phyloP scores from a whole-genome alignment of 768 basidiomycete genomes.

The Lentinula edodes region DNA sequence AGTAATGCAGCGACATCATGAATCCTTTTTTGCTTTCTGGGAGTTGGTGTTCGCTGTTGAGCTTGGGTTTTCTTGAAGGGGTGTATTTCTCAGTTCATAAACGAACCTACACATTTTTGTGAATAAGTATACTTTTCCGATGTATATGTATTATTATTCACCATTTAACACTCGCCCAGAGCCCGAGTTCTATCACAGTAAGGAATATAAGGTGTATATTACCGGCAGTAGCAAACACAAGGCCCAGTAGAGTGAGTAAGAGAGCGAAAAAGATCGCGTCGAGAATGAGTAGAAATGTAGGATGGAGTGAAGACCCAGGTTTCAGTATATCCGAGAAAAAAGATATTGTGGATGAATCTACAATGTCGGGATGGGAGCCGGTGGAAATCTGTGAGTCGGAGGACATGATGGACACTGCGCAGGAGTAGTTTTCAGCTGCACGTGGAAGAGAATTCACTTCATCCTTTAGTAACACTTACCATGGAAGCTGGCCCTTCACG shows the following conservation, averaged over 20 bases:
- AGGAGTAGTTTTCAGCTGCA: background rate
- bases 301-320: constrained; percentile 75
- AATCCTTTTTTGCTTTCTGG: constrained; percentile 24
- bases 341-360: background rate
- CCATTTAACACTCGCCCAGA: constrained; percentile 86
- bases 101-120: constrained; percentile 46
- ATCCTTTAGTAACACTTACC: background rate
- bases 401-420: background rate
- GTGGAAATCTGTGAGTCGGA: background rate
- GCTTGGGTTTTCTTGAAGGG: constrained; percentile 11
- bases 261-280: constrained; percentile 58
- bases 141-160: constrained; percentile 23
- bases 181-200: constrained; percentile 55
- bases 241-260: constrained; percentile 50
- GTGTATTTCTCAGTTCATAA: constrained; percentile 47
- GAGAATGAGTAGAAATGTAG: constrained; percentile 57
- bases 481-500: constrained; percentile 1
- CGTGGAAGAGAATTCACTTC: background rate
- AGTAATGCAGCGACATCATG: constrained; percentile 9
- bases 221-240: constrained; percentile 57
- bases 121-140: constrained; percentile 7
- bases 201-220: constrained; percentile 66
- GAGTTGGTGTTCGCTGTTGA: constrained; percentile 8
- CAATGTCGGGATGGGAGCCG: background rate
- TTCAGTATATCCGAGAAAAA: constrained; percentile 57